Conservation (phyloP, 1,284 basidiomycete species). For the Puccinia coronata region DNA sequence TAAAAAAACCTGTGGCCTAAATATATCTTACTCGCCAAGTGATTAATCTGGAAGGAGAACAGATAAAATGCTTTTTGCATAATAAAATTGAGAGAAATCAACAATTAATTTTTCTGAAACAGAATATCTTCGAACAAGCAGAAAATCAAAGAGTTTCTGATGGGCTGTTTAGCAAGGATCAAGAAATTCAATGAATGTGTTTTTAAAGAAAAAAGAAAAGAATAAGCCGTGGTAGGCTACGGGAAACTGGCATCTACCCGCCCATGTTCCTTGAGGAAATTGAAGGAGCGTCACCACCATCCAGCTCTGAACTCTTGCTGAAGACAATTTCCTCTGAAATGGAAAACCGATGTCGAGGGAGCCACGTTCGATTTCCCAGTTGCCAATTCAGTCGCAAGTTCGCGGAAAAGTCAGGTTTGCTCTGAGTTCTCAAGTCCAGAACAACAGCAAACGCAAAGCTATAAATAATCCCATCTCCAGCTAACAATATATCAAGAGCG, state of each 20-base stretch:
- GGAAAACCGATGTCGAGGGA: neutral
- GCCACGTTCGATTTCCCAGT: conserved; percentile 27
- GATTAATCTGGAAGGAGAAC: neutral
- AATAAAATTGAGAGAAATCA: neutral
- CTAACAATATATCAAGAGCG: neutral
- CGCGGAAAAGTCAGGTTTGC: conserved; percentile 12
- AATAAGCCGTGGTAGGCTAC: neutral
- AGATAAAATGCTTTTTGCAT: neutral
- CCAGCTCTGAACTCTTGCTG: conserved; percentile 10
- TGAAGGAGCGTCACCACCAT: neutral
- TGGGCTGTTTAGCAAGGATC: neutral
- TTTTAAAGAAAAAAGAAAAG: neutral
- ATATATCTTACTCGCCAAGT: too few species aligned
- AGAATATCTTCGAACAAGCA: neutral
- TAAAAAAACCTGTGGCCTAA: too few species aligned
- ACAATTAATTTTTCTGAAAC: conserved; percentile 9
- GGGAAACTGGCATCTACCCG: neutral
- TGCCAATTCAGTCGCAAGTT: conserved; percentile 22
- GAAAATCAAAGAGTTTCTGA: neutral
- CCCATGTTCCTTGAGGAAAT: conserved; percentile 1
- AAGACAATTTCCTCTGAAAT: conserved; percentile 18
- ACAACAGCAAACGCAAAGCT: conserved; percentile 37
- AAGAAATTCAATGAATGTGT: conserved; percentile 9
- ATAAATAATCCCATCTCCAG: conserved; percentile 39
- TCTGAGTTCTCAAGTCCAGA: conserved; percentile 14